Evolutionary conservation across 2,329 filamentous ascomycete genomes (phyloP), one percentile per base, ranked within the genome.

Genomic region (Periconia sp.): DNA sequence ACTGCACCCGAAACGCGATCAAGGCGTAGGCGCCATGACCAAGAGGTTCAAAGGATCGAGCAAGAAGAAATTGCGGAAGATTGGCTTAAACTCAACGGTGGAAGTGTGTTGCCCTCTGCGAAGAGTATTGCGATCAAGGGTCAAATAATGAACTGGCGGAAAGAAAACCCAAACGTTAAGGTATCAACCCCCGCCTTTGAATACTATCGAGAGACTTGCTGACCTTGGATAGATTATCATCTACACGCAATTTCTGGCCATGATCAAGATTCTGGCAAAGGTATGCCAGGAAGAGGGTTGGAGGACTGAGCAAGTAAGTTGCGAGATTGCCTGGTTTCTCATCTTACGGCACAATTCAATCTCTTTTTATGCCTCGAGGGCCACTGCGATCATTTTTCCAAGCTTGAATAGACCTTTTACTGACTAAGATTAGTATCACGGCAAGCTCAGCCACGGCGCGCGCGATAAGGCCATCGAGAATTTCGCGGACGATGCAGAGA

Each of bases 211-310:
- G n/a, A n/a, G n/a, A n/a, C n/a, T n/a, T n/a, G n/a, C n/a, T n/a
- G n/a, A n/a, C n/a, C n/a, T n/a, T n/a, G n/a, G n/a, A n/a, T n/a
- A n/a, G 62, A 75, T 84, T 32, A 80, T 80, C 43, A 65, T 86
- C 32, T 86, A 84, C 50, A 81, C 78, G 0, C 81, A 86, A 51
- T 86, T 82, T 46, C 61, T 79, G 2, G 66, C 73, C 3, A 77
- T 84, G 59, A 72, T 82, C 5, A 57, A 69, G 0, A 78, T 85
- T 13, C 54, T 86, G 2, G 61, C 51, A 0, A 71, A 67, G 1
- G 69, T 85, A 26, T 85, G 79, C 56, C 21, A 68, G 1, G 57
- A 66, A 2, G 77, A 84, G 48, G 52, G 59, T 0, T 85, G 80
- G 81, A 51, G 44, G 0, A 71, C 66, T 45, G 58, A 73, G n/a